Evolutionary conservation across 73 alveolate genomes (phyloP).

Genomic region (Tetrahymena borealis): DNA sequence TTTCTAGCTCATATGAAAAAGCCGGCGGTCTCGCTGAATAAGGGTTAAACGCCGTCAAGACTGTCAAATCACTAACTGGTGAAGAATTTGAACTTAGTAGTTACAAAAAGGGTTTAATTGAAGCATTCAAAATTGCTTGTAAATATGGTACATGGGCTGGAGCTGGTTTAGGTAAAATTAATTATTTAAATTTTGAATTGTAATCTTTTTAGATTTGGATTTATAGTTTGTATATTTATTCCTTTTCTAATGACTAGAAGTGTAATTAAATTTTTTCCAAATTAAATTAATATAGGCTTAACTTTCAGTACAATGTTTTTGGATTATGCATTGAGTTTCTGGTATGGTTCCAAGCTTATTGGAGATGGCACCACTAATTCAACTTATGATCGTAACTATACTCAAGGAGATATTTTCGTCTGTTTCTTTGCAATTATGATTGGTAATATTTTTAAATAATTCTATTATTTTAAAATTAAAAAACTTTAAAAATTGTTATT

Average conservation of each 20-base stretch:
- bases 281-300: background rate
- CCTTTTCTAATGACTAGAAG: no score
- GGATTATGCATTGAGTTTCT: conserved; percentile 37
- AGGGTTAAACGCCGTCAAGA: conserved; percentile 65
- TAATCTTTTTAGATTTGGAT: background rate
- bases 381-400: conserved; percentile 36
- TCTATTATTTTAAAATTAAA: no score
- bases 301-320: conserved; percentile 11
- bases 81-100: conserved; percentile 30
- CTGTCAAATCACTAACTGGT: conserved; percentile 58
- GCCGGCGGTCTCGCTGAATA: conserved; percentile 71
- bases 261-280: background rate
- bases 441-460: conserved; percentile 43
- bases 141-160: conserved; percentile 21
- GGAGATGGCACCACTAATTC: background rate
- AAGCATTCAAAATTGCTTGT: conserved; percentile 13
- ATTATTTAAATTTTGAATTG: background rate
- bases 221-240: background rate
- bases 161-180: conserved; percentile 8
- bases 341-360: conserved; percentile 37
- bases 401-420: conserved; percentile 64
- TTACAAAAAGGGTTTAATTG: background rate
- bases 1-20: conserved; percentile 50
- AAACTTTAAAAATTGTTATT: background rate
- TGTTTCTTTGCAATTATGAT: conserved; percentile 65